phyloP scores from a whole-genome alignment of 768 basidiomycete species.

The Podaxis sp. region DNA sequence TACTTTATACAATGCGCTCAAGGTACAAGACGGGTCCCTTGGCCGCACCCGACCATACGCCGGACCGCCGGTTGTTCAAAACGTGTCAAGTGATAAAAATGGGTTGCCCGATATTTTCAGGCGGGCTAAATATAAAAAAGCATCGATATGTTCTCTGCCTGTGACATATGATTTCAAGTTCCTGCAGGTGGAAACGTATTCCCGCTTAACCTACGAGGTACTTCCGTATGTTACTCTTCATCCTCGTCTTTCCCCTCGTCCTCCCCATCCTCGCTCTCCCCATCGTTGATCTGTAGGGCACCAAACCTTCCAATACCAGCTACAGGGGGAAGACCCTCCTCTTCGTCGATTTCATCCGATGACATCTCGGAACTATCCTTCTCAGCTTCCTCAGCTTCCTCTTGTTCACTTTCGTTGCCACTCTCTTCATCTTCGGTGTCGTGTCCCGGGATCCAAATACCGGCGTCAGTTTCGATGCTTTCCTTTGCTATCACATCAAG shows the following conservation, averaged over 20 bases:
- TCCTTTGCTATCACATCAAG: conserved; percentile 24
- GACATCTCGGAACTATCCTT: conserved; percentile 16
- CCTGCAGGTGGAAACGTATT: not conserved
- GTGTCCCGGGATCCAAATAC: conserved; percentile 56
- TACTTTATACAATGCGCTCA: not conserved
- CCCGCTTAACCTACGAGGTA: not conserved
- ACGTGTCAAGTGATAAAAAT: conserved; percentile 8
- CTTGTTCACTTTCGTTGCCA: conserved; percentile 23
- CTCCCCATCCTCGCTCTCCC: conserved; percentile 21
- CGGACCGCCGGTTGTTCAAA: conserved; percentile 6
- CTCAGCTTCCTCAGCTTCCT: conserved; percentile 25
- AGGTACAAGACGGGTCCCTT: not conserved
- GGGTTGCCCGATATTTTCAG: not conserved
- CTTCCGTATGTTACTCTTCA: conserved; percentile 9
- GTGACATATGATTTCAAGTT: no score
- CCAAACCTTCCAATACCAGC: conserved; percentile 37
- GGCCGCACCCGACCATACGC: not conserved
- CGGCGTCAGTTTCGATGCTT: conserved; percentile 31
- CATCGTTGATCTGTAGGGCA: conserved; percentile 32
- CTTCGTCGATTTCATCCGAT: no score
- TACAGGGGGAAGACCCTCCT: not conserved
- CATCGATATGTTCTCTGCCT: not conserved
- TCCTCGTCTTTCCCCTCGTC: conserved; percentile 21
- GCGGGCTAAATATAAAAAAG: not conserved
- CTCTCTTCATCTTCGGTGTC: conserved; percentile 24